A percentile compares a stretch with the other conserved stretches of the same genome.
These are phyloP conservation scores for Pascua sp. DNA, from an alignment of 1,284 basidiomycete genomes.

Conservation along the genomic window DNA sequence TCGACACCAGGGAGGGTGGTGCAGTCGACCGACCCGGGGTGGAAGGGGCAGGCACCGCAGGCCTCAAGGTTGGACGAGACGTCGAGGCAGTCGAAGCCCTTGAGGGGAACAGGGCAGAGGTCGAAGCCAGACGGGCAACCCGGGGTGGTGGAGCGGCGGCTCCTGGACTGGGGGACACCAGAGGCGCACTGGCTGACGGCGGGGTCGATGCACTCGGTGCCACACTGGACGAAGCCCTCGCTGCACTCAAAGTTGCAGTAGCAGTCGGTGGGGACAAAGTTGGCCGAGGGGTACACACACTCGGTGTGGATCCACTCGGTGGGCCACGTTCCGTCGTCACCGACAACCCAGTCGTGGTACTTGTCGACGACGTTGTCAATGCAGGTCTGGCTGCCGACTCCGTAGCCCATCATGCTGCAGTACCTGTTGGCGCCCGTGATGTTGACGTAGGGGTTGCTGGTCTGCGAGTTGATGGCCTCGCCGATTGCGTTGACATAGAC, in stretches of 20 bases:
- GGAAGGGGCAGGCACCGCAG: conserved; percentile 64
- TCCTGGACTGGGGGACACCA: neutral
- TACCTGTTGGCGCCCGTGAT: neutral
- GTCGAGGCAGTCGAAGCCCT: conserved; percentile 19
- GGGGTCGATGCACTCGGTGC: conserved; percentile 5
- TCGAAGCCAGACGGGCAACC: conserved; percentile 4
- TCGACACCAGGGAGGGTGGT: conserved; percentile 58
- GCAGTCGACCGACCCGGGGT: conserved; percentile 64
- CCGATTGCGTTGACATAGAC: neutral
- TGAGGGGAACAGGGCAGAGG: conserved; percentile 11
- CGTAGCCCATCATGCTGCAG: neutral
- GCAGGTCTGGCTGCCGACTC: neutral
- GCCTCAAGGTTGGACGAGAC: conserved; percentile 14
- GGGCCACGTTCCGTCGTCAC: neutral
- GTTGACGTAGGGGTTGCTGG: neutral
- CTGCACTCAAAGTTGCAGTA: neutral
- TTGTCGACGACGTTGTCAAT: neutral
- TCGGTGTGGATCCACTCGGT: conserved; percentile 2
- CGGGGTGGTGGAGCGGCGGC: no score
- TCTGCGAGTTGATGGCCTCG: neutral
- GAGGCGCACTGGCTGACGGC: neutral
- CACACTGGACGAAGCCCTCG: neutral
- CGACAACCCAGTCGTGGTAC: conserved; percentile 1
- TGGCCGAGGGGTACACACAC: conserved; percentile 1
- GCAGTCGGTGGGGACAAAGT: conserved; percentile 1